A percentile compares a stretch with the other conserved stretches of the same genome.
These are phyloP conservation scores for Ceratocystis destructans DNA, from an alignment of 2,329 filamentous ascomycete species.

Conservation along the genomic window DNA sequence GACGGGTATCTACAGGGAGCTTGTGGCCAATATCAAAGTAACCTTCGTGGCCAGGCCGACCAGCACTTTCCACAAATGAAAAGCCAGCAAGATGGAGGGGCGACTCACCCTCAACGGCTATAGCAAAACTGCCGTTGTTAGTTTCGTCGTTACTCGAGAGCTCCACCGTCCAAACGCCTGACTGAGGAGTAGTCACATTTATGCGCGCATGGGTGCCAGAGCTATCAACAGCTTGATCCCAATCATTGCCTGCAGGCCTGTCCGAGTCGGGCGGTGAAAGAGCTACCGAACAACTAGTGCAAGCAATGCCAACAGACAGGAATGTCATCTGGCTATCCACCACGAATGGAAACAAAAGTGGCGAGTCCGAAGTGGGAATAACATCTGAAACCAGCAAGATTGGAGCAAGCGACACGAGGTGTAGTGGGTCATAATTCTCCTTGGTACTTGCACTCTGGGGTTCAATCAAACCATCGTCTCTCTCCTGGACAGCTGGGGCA, in stretches of 20 bases:
- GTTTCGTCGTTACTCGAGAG: constrained; percentile 1
- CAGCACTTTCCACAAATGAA: constrained; percentile 18
- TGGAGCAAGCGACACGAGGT: constrained; percentile 12
- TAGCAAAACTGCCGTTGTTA: constrained; percentile 11
- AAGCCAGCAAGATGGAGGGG: constrained; percentile 16
- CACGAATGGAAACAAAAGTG: constrained; percentile 9
- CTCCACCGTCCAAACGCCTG: constrained; percentile 14
- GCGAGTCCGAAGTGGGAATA: neutral
- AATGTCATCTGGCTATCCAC: constrained; percentile 18
- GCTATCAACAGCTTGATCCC: constrained; percentile 16
- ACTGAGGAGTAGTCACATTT: constrained; percentile 16
- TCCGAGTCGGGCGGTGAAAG: constrained; percentile 4
- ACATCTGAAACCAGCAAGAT: constrained; percentile 12
- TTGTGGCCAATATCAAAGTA: constrained; percentile 18
- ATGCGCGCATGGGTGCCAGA: constrained; percentile 17
- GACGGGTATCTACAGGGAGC: constrained; percentile 6
- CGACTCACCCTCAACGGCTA: constrained; percentile 16
- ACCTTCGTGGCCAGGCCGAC: constrained; percentile 18
- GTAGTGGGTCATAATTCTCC: constrained; percentile 13
- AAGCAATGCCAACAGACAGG: constrained; percentile 15
- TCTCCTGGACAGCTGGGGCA: neutral
- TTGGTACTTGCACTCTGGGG: neutral
- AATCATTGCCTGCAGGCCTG: constrained; percentile 7
- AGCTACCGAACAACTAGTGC: constrained; percentile 15
- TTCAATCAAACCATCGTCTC: neutral